Percentiles rank a stretch among this genome's conserved stretches.
These are phyloP conservation scores for sorghum (Sorghum bicolor) DNA, from an alignment of 176 grass and related monocot species.

Conservation along the genomic window Sorghum_bicolor_NCBIv3 NC_012870.2:75254501-75255000, in stretches of 20 bases:
- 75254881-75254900: constrained; percentile 84
- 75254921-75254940: background rate
- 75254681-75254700: background rate
- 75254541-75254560: constrained; percentile 77
- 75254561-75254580: constrained; percentile 76
- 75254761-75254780: constrained; percentile 64
- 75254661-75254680: background rate
- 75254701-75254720: constrained; percentile 47
- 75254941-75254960: background rate
- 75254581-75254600: constrained; percentile 85
- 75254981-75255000: too few relatives aligned
- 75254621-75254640: too few relatives aligned
- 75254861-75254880: constrained; percentile 70
- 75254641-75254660: too few relatives aligned
- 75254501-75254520: constrained; percentile 72
- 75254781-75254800: constrained; percentile 84
- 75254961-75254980: too few relatives aligned
- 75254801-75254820: constrained; percentile 69
- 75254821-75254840: constrained; percentile 63
- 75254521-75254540: constrained; percentile 73
- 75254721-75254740: constrained; percentile 80
- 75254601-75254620: background rate
- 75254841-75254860: constrained; percentile 77
- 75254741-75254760: constrained; percentile 61
- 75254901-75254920: constrained; percentile 1